A percentile compares a stretch with the other conserved stretches of the same genome.
Evolutionary conservation across 2,329 filamentous ascomycete genomes (phyloP).

Genomic region (Aspergillus transmontanensis): DNA sequence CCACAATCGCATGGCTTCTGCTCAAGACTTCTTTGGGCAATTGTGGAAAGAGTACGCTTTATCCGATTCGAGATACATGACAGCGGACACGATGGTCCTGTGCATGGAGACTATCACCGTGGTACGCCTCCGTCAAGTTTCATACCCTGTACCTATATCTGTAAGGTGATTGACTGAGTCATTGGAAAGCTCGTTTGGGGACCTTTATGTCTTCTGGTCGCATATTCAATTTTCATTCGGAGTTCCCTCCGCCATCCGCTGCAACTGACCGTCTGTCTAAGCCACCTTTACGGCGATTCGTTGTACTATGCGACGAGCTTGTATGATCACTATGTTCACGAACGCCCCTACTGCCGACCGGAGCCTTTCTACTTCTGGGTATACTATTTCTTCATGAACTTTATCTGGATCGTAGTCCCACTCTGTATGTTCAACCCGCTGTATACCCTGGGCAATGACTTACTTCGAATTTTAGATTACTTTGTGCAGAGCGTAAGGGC

Average conservation of each 20-base stretch:
- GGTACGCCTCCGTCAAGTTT: constrained; percentile 51
- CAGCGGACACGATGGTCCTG: constrained; percentile 79
- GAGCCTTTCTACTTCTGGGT: constrained; percentile 67
- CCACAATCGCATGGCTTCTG: constrained; percentile 65
- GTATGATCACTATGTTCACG: constrained; percentile 60
- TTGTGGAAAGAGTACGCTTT: constrained; percentile 92
- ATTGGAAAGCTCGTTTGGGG: constrained; percentile 58
- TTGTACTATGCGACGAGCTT: constrained; percentile 66
- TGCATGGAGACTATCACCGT: constrained; percentile 83
- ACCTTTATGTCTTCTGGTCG: constrained; percentile 61
- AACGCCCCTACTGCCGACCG: constrained; percentile 60
- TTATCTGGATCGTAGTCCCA: constrained; percentile 67
- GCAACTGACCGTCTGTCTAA: constrained; percentile 63
- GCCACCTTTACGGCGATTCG: constrained; percentile 65
- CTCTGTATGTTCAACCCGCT: constrained; percentile 46
- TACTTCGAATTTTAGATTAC: constrained; percentile 27
- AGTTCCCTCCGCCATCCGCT: constrained; percentile 61
- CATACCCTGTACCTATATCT: not conserved
- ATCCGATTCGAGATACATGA: constrained; percentile 85
- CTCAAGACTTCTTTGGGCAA: constrained; percentile 76
- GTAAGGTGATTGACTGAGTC: constrained; percentile 4
- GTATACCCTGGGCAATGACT: constrained; percentile 4
- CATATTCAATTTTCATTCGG: constrained; percentile 55
- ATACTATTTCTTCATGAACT: constrained; percentile 68
- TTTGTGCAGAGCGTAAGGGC: constrained; percentile 33